Base-by-base conservation (phyloP, 2,329 filamentous ascomycete genomes). In the Claviceps humidiphila region DNA sequence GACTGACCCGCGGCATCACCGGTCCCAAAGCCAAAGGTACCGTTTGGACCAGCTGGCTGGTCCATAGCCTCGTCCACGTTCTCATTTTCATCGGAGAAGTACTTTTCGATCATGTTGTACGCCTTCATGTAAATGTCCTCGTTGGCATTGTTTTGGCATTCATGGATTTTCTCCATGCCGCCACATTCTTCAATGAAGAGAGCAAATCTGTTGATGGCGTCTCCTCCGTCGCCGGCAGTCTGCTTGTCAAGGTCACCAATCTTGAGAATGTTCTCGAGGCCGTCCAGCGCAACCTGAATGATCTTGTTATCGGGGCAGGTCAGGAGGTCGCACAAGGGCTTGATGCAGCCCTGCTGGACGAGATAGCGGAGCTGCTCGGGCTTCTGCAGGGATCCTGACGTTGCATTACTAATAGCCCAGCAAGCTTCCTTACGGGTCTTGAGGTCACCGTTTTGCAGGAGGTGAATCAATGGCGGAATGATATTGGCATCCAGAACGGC, bases 121-220 rank as follows among this genome's bases (percentile, higher is more conserved):
- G 93, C 93, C 82, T 98, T 98, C 91, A 98, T 97, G 79, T 98
- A 98, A 62, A 98, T 98, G 74, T 98, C 93, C 74, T 98, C 93
- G 73, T 98, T 98, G 75, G 91, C 91, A 64, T 98, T 98, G 76
- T 94, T 96, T 77, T 98, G 93, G 81, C 93, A 97, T 63, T 97
- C 91, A 74, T 98, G 93, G 61, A 98, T 97, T 84, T 97, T 97
- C 77, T 97, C 93, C 93, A 98, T 98, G 59, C 93, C 93, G 64
- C 89, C 89, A 60, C 90, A 95, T 72, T 98, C 93, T 73, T 98
- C 93, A 60, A 98, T 98, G 73, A 95, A 97, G 58, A 98, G 80
- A 47, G 93, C 93, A 64, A 95, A 98, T 59, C 88, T 85, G 82
- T 98, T 98, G 74, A 98, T 89, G 49, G 82, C 80, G 58, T 91